phyloP scores from a whole-genome alignment of 371 early-diverging fungal genomes.

The Fennellomyces sp. region DNA sequence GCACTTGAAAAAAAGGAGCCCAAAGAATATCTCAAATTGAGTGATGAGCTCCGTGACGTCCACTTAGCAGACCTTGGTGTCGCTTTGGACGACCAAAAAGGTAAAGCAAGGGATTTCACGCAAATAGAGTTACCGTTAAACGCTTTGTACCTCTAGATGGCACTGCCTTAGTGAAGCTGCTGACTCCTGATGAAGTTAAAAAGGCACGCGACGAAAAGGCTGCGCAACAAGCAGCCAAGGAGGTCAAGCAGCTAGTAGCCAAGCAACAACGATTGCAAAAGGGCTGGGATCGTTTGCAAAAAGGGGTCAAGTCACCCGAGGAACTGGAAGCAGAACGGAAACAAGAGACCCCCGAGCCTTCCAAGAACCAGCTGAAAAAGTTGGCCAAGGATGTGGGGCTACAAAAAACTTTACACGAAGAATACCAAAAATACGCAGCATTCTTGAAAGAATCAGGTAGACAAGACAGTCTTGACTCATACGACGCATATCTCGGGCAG shows the following conservation, averaged over 20 bases:
- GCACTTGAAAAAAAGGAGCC: constrained; percentile 61
- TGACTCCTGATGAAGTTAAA: constrained; percentile 73
- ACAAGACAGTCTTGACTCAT: constrained; percentile 3
- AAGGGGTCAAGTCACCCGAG: constrained; percentile 75
- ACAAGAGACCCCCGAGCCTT: constrained; percentile 45
- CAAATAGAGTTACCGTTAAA: not conserved
- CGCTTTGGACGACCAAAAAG: constrained; percentile 90
- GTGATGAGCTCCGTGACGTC: constrained; percentile 88
- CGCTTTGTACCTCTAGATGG: constrained; percentile 59
- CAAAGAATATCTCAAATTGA: constrained; percentile 72
- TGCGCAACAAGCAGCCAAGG: constrained; percentile 68
- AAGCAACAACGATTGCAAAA: constrained; percentile 72
- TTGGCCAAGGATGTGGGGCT: constrained; percentile 82
- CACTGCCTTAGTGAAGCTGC: constrained; percentile 88
- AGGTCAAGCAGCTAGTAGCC: constrained; percentile 57
- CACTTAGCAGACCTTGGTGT: constrained; percentile 88
- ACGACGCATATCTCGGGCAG: constrained; percentile 6
- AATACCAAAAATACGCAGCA: constrained; percentile 61
- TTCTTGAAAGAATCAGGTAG: constrained; percentile 4
- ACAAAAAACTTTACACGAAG: constrained; percentile 86
- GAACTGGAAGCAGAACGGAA: constrained; percentile 83
- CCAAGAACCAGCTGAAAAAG: constrained; percentile 87
- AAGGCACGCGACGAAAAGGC: constrained; percentile 67
- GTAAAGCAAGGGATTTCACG: constrained; percentile 14
- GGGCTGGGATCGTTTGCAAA: constrained; percentile 52